Evolutionary conservation across 2,329 filamentous ascomycete species (phyloP).

Genomic region (Basipetospora chlamydospora): DNA sequence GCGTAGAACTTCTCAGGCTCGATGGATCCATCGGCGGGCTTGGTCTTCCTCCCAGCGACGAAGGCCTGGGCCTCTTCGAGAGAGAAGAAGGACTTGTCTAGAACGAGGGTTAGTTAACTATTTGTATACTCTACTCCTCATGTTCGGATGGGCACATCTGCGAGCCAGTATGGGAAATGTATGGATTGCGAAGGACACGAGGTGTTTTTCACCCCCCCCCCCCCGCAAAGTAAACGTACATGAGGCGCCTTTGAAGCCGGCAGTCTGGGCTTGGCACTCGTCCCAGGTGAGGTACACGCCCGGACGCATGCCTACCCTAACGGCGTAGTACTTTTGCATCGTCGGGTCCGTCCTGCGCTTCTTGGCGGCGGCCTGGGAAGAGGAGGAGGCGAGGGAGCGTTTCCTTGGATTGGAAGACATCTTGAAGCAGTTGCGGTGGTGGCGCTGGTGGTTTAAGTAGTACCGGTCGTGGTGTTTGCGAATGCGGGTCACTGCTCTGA

Average conservation of each 20-base stretch:
- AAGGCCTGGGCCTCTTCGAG: conserved; percentile 67
- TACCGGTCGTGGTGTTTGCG: too few species aligned
- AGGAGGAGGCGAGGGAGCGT: neutral
- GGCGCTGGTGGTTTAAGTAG: conserved; percentile 3
- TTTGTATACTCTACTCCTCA: too few species aligned
- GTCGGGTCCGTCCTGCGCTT: conserved; percentile 33
- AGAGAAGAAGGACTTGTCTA: conserved; percentile 68
- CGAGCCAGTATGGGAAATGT: too few species aligned
- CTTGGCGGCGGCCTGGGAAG: conserved; percentile 13
- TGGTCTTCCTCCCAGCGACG: conserved; percentile 40
- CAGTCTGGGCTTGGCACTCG: conserved; percentile 47
- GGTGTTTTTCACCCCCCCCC: neutral
- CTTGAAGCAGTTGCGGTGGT: conserved; percentile 8
- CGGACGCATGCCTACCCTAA: conserved; percentile 38
- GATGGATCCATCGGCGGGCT: conserved; percentile 17
- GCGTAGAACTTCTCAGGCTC: conserved; percentile 40
- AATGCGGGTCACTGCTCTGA: too few species aligned
- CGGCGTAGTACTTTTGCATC: conserved; percentile 46
- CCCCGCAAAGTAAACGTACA: conserved; percentile 37
- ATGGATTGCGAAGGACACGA: too few species aligned
- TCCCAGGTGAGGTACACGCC: conserved; percentile 48
- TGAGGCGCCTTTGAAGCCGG: conserved; percentile 46
- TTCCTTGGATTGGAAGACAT: conserved; percentile 3
- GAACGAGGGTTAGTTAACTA: conserved; percentile 1
- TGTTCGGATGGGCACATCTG: neutral